phyloP scores from a whole-genome alignment of 768 basidiomycete species.

The Lentinula lateritia region DNA sequence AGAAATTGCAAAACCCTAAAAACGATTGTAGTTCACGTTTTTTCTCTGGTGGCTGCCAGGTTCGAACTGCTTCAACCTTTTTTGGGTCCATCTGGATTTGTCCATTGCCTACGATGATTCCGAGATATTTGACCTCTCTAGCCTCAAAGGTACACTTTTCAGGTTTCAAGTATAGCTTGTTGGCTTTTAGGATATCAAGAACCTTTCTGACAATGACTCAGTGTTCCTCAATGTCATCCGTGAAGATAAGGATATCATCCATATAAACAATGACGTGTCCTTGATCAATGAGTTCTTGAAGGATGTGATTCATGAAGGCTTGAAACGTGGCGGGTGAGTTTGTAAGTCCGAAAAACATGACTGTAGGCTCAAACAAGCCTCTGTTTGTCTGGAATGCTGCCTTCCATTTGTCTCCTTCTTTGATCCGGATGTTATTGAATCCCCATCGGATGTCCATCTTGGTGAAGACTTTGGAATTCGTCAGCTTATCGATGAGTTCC shows the following conservation, averaged over 20 bases:
- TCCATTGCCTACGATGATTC: constrained; percentile 1
- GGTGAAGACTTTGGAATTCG: too few species aligned
- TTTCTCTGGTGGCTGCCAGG: too few species aligned
- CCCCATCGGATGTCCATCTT: too few species aligned
- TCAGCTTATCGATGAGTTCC: too few species aligned
- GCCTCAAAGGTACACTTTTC: constrained; percentile 21
- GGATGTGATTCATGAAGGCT: constrained; percentile 28
- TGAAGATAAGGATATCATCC: constrained; percentile 24
- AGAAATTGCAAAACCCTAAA: too few species aligned
- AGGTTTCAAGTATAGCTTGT: constrained; percentile 18
- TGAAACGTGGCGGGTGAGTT: constrained; percentile 27
- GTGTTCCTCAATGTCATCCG: constrained; percentile 7
- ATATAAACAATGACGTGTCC: constrained; percentile 23
- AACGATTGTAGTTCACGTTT: too few species aligned
- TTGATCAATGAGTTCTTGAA: constrained; percentile 18
- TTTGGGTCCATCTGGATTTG: too few species aligned
- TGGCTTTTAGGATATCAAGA: constrained; percentile 11
- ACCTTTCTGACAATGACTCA: constrained; percentile 9
- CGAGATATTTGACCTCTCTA: constrained; percentile 11
- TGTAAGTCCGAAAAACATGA: constrained; percentile 36
- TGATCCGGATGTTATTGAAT: constrained; percentile 37
- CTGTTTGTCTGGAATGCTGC: constrained; percentile 31
- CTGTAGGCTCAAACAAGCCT: constrained; percentile 34
- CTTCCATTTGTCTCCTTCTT: constrained; percentile 38
- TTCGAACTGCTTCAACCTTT: too few species aligned